A percentile compares a stretch with the other conserved stretches of the same genome.
Evolutionary conservation across 768 basidiomycete genomes (phyloP).

Genomic region (Lentinula lateritia): DNA sequence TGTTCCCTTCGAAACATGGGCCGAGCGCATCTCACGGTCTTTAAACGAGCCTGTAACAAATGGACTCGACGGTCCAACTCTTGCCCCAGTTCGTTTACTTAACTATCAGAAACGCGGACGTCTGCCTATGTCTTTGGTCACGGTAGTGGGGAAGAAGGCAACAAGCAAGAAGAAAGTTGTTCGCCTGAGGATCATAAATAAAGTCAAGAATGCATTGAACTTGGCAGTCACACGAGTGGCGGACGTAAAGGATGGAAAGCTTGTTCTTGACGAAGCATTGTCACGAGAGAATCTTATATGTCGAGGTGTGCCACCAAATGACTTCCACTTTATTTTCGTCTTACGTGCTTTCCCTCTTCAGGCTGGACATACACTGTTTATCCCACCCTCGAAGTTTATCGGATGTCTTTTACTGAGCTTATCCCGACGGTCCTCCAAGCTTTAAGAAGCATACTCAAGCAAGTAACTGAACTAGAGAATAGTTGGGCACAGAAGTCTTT

Average conservation of each 20-base stretch:
- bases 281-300: background rate
- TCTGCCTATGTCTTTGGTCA: slow-evolving; percentile 3
- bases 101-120: slow-evolving; percentile 1
- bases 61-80: background rate
- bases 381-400: slow-evolving; percentile 3
- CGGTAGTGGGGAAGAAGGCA: background rate
- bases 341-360: background rate
- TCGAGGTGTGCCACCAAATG: background rate
- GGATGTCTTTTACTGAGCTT: background rate
- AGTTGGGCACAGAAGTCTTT: slow-evolving; percentile 4
- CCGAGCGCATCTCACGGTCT: slow-evolving; percentile 3
- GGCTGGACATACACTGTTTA: slow-evolving; percentile 5
- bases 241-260: background rate
- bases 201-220: slow-evolving; percentile 2
- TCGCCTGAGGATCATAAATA: slow-evolving; percentile 4
- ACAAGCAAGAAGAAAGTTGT: slow-evolving; percentile 7
- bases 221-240: background rate
- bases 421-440: background rate
- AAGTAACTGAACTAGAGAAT: background rate
- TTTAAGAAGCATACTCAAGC: background rate
- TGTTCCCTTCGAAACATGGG: background rate
- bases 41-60: background rate
- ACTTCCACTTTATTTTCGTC: background rate
- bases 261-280: background rate
- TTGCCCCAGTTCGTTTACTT: background rate